Evolutionary conservation across 1,284 basidiomycete genomes (phyloP), one percentile per base, ranked within the genome.

Genomic region (Apiotrichum gracile): DNA sequence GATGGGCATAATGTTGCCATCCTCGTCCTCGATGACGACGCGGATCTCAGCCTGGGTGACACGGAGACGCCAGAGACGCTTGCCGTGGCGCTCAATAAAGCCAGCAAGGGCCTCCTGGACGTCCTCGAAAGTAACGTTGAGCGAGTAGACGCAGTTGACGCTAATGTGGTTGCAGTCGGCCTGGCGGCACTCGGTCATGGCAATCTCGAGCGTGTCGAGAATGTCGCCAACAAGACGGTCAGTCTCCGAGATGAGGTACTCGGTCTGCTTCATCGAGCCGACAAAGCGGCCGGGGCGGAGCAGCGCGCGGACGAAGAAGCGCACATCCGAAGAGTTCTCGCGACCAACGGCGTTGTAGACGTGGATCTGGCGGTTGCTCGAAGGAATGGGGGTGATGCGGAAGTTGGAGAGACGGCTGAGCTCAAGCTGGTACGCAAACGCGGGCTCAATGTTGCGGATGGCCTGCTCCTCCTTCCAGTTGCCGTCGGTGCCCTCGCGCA

Each of bases 391-490:
- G 39, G 85, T 90, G 72, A 99, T 83, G 76, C 96, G 91, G 79
- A 97, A 98, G 80, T 96, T 89, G 40, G 92, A 94, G 60, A 99
- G 81, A 48, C 96, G 88, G 74, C 87, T 88, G 53, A 99, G 85
- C 76, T 99, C 96, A 48, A 99, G 83, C 78, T 98, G 96, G 83
- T 92, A 98, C 34, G 96, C 96, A 47, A 98, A 81, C 35, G 96
- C 96, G 26, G 96, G 96, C 74, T 99, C 96, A 61, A 97, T 92
- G 79, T 98, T 97, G 74, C 94, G 87, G 72, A 99, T 96, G 13
- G 92, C 86, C 71, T 91, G 85, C 75, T 97, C 91, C 81, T 98
- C 96, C 57, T 80, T 82, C 96, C 96, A 99, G 17, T 74, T 72
- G 25, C 84, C 86, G 45, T 83, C 75, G 50, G 70, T 79, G 66